Evolutionary conservation across 306 rosid genomes (phyloP).

Genomic region (Betula pendula): DNA sequence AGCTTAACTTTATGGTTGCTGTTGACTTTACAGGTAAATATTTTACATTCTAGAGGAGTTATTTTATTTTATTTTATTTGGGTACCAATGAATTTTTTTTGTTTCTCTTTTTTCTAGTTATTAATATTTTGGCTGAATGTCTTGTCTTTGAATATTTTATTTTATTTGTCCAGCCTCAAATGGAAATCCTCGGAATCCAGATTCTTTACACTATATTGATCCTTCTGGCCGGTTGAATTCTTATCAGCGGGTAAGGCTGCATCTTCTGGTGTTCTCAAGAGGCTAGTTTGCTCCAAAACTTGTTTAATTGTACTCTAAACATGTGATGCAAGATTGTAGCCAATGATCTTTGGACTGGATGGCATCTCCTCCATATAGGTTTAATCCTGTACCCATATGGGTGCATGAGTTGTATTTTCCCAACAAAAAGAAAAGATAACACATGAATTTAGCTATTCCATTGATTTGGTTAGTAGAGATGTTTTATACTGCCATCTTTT

Average conservation of each 20-base stretch:
- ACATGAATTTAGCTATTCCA: not conserved
- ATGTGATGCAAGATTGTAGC: not conserved
- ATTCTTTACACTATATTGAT: conserved; percentile 73
- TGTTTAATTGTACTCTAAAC: not conserved
- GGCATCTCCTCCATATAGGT: not conserved
- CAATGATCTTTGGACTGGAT: not conserved
- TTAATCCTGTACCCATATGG: not conserved
- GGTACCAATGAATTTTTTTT: not conserved
- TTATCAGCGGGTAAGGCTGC: conserved; percentile 65
- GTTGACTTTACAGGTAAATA: conserved; percentile 80
- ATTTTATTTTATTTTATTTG: not conserved
- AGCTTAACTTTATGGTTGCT: conserved; percentile 92
- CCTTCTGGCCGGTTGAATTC: conserved; percentile 60
- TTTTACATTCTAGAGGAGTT: not conserved
- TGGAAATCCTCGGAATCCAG: conserved; percentile 57
- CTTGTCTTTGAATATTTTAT: conserved; percentile 17
- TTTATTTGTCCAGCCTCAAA: conserved; percentile 66
- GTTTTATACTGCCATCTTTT: not conserved
- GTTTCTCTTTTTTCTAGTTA: not conserved
- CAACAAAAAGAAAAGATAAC: not conserved
- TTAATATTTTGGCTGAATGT: not conserved
- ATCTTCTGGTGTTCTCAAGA: conserved; percentile 3
- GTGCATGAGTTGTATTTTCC: not conserved
- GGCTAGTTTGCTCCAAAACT: not conserved
- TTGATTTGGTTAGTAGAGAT: not conserved